phyloP scores from a whole-genome alignment of 768 basidiomycete species.

The Mrakia gelida region DNA sequence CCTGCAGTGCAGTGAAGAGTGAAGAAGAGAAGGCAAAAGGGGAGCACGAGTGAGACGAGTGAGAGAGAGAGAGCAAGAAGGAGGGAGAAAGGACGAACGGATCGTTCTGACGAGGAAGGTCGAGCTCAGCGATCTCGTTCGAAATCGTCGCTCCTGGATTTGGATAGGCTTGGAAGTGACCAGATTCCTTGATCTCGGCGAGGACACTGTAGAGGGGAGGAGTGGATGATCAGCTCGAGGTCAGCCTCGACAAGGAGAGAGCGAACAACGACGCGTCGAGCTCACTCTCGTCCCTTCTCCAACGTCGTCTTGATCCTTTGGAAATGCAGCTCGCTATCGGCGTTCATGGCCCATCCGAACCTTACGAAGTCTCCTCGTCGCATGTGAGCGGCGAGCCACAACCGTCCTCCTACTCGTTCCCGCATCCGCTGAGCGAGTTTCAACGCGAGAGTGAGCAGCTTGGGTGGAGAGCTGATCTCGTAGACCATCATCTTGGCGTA shows the following conservation, averaged over 20 bases:
- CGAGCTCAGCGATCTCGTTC: slow-evolving; percentile 11
- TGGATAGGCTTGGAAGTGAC: slow-evolving; percentile 5
- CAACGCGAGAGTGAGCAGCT: slow-evolving; percentile 1
- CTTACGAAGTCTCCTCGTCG: slow-evolving; percentile 32
- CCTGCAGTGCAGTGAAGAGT: neutral
- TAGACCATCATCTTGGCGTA: slow-evolving; percentile 28
- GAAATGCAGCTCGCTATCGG: slow-evolving; percentile 27
- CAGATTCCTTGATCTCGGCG: slow-evolving; percentile 18
- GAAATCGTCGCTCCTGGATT: slow-evolving; percentile 26
- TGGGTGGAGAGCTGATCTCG: slow-evolving; percentile 24
- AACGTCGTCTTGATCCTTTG: slow-evolving; percentile 25
- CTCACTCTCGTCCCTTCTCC: slow-evolving; percentile 25
- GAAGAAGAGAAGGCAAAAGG: neutral
- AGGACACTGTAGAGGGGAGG: slow-evolving; percentile 1
- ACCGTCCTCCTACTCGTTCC: slow-evolving; percentile 19
- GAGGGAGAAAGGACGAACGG: slow-evolving; percentile 13
- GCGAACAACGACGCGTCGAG: neutral
- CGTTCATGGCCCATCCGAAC: slow-evolving; percentile 33
- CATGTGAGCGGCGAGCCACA: slow-evolving; percentile 32
- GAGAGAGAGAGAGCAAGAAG: too few relatives aligned
- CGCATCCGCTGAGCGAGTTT: slow-evolving; percentile 22
- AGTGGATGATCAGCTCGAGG: neutral
- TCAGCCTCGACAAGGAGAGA: neutral
- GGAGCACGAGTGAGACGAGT: neutral
- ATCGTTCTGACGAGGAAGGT: slow-evolving; percentile 5